Evolutionary conservation across 345 rosid species (phyloP), one percentile per base, ranked within the genome.

Genomic region (Adansonia digitata): DNA sequence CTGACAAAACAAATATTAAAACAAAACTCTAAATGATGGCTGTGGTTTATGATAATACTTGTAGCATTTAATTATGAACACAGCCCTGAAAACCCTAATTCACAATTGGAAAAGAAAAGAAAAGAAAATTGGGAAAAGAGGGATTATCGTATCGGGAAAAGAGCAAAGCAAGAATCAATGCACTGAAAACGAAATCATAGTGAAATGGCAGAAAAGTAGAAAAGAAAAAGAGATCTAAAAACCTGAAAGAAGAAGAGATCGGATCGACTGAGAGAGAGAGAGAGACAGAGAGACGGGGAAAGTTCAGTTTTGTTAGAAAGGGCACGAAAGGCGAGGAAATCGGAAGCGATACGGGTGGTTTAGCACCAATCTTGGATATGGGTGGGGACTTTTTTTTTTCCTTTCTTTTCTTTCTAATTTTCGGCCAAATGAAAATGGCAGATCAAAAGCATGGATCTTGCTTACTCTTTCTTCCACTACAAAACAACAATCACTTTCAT

Each of bases 181-280:
- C 90, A 76, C 89, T 81, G 87, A 84, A 87, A 66, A 74, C 82
- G 87, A 89, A 83, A 89, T 80, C 77, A 83, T 78, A 37, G 74
- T 6, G 65, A 81, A 76, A 77, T 69, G 74, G 82, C 79, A 76
- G 29, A 27, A 10, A 1, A n/a, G 5, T 1, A n/a, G 26, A 27
- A 26, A 20, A 5, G 11, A 1, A 17, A 22, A 37, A 66, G 51
- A 40, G 39, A 39, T 22, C 15, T 2, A 46, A 46, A 43, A 46
- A 60, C 69, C 76, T 60, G 73, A 55, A 55, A 60, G 59, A 43
- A 5, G 49, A 57, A 35, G 63, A 65, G 77, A 74, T 73, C 56
- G 31, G 72, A 29, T 64, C 42, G 31, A 52, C 7, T 2, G 40
- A 56, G 35, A 56, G 34, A 57, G 26, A 34, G 15, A 14, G 17